Evolutionary conservation across 179 eudicot genomes (phyloP).

Genomic region (Dionaea muscipula): DNA sequence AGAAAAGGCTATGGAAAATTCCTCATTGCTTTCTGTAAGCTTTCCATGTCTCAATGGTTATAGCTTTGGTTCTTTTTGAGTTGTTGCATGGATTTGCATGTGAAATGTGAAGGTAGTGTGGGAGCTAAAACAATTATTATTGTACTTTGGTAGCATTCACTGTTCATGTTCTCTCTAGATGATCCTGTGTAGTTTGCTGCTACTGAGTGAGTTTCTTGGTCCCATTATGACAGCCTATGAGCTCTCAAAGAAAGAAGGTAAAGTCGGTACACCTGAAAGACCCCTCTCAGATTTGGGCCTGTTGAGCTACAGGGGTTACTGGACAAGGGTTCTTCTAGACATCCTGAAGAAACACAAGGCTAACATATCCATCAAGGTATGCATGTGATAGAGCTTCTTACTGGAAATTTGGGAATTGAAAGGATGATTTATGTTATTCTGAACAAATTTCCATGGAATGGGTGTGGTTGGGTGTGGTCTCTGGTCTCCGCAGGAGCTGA

Average conservation of each 20-base stretch:
- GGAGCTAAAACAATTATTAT: not conserved
- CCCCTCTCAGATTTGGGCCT: conserved; percentile 95
- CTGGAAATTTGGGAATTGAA: too few species aligned
- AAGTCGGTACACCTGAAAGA: conserved; percentile 94
- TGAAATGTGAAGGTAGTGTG: too few species aligned
- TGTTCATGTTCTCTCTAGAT: not conserved
- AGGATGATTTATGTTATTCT: too few species aligned
- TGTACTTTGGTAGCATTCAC: not conserved
- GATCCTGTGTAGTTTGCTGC: conserved; percentile 3
- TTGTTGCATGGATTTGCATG: not conserved
- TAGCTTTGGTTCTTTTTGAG: not conserved
- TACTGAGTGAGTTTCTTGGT: not conserved
- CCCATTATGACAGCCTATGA: conserved; percentile 58
- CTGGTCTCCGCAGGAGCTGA: conserved; percentile 51
- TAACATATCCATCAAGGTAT: conserved; percentile 89
- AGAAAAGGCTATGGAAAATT: conserved; percentile 97
- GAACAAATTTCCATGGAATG: not conserved
- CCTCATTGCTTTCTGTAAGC: conserved; percentile 85
- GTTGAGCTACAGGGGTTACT: conserved; percentile 83
- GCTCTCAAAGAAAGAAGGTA: conserved; percentile 89
- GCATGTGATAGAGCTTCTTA: too few species aligned
- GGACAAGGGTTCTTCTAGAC: conserved; percentile 95
- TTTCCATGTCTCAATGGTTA: conserved; percentile 3
- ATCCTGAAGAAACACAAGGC: conserved; percentile 93
- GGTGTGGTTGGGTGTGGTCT: not conserved